Evolutionary conservation across 441 rosid genomes (phyloP).

Genomic region (Pelargonium myrrhifolium): DNA sequence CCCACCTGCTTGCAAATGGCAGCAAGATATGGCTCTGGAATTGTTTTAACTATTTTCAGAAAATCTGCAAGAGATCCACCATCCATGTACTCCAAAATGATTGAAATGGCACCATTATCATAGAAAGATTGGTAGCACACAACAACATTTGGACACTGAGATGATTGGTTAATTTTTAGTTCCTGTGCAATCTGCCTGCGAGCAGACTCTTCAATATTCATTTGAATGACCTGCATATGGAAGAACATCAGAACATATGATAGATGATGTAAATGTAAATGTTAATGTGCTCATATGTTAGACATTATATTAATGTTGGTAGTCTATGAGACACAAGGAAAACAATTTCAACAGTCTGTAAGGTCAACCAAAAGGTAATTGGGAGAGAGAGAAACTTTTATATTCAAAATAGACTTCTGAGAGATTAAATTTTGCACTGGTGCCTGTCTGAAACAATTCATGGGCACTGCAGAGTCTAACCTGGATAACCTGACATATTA

Average conservation of each 20-base stretch:
- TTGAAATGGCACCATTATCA: constrained; percentile 73
- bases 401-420: too few relatives aligned
- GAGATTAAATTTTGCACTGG: too few relatives aligned
- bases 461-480: too few relatives aligned
- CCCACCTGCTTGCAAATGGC: constrained; percentile 79
- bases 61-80: constrained; percentile 93
- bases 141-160: constrained; percentile 82
- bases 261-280: constrained; percentile 10
- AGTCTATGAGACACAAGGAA: too few relatives aligned
- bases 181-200: constrained; percentile 77
- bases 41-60: constrained; percentile 56
- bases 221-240: constrained; percentile 60
- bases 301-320: too few relatives aligned
- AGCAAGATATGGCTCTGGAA: constrained; percentile 76
- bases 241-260: constrained; percentile 14
- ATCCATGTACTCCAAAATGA: constrained; percentile 95
- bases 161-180: constrained; percentile 73
- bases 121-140: constrained; percentile 85
- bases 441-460: too few relatives aligned
- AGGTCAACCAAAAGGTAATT: too few relatives aligned
- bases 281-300: background rate
- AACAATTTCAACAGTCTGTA: too few relatives aligned
- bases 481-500: too few relatives aligned
- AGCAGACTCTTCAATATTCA: constrained; percentile 65
- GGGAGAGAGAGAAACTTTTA: too few relatives aligned